These are phyloP conservation scores for Narthecium ossifragum DNA, from an alignment of 106 monocot species.

Conservation along the genomic window DNA sequence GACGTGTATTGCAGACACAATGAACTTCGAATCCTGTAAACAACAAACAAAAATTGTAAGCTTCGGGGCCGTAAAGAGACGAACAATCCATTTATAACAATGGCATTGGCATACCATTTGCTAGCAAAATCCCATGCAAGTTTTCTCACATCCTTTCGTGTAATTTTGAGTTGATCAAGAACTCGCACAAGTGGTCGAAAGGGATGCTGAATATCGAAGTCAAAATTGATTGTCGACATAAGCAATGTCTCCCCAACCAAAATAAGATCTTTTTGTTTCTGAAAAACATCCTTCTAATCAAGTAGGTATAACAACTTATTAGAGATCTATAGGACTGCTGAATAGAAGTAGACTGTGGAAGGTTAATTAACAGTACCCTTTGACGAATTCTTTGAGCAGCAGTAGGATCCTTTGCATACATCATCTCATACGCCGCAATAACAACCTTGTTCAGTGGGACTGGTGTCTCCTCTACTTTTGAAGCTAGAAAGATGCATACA, in stretches of 20 bases:
- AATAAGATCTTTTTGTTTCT: constrained; percentile 59
- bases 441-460: constrained; percentile 43
- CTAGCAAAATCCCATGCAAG: constrained; percentile 77
- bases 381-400: constrained; percentile 29
- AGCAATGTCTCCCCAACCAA: constrained; percentile 56
- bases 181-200: constrained; percentile 65
- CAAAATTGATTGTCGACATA: constrained; percentile 52
- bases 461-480: constrained; percentile 68
- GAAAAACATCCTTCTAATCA: constrained; percentile 34
- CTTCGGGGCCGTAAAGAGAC: background rate
- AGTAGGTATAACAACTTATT: background rate
- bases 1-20: constrained; percentile 73
- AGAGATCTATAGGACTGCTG: background rate
- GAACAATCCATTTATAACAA: background rate
- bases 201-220: constrained; percentile 61
- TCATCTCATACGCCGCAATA: constrained; percentile 35
- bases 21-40: constrained; percentile 52
- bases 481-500: constrained; percentile 67
- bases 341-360: background rate
- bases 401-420: constrained; percentile 28
- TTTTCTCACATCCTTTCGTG: constrained; percentile 30
- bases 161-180: constrained; percentile 40
- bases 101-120: constrained; percentile 40
- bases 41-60: background rate
- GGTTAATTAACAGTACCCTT: constrained; percentile 43